Evolutionary conservation across 192 early-diverging fungal species (phyloP).

Genomic region (Diversispora eburnea): DNA sequence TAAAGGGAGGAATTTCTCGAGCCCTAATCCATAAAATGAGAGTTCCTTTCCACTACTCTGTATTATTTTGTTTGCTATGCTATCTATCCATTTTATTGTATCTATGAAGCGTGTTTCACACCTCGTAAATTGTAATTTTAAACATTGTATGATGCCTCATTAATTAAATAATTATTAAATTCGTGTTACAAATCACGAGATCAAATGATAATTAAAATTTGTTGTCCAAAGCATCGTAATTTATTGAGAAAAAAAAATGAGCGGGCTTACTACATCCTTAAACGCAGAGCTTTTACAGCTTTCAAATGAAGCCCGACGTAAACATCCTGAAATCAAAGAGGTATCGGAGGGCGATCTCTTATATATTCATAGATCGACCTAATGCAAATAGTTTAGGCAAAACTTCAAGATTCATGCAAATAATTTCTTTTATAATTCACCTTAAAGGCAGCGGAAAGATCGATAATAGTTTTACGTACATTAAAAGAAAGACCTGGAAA

Average conservation of each 20-base stretch:
- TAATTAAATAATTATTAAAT: too few relatives aligned
- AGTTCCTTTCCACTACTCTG: too few relatives aligned
- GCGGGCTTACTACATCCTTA: slow-evolving; percentile 56
- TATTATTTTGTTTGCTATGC: too few relatives aligned
- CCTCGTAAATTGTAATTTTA: too few relatives aligned
- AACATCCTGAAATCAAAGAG: slow-evolving; percentile 95
- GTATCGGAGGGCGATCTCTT: slow-evolving; percentile 37
- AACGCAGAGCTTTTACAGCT: slow-evolving; percentile 78
- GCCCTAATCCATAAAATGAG: too few relatives aligned
- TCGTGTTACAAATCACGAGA: too few relatives aligned
- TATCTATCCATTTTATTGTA: too few relatives aligned
- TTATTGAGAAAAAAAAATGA: slow-evolving; percentile 33
- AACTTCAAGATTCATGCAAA: slow-evolving; percentile 1
- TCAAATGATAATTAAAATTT: too few relatives aligned
- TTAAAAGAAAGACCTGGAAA: slow-evolving; percentile 53
- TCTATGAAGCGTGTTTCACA: too few relatives aligned
- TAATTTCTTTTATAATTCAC: slow-evolving; percentile 13
- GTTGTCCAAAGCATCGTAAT: too few relatives aligned
- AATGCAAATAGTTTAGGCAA: background rate
- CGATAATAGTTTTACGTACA: slow-evolving; percentile 53
- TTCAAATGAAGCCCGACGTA: slow-evolving; percentile 82
- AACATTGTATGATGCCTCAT: too few relatives aligned
- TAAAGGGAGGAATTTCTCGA: too few relatives aligned
- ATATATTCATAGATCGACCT: background rate
- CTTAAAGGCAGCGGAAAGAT: slow-evolving; percentile 64